These are phyloP conservation scores for Peronospora destructor DNA, from an alignment of 352 stramenopile genomes.

Conservation along the genomic window DNA sequence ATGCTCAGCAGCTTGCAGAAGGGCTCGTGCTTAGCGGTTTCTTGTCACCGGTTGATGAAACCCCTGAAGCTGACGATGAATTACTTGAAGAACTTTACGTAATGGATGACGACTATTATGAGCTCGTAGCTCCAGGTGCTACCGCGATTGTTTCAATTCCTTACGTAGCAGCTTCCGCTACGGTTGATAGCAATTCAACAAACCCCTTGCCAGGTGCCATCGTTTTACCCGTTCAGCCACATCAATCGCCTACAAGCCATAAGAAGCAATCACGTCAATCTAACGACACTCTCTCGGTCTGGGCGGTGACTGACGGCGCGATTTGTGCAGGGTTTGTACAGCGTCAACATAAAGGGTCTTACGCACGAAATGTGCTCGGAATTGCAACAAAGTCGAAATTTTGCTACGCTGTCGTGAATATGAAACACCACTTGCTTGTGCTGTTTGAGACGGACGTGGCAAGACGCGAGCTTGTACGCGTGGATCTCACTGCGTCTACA, in stretches of 20 bases:
- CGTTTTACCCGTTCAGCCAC: conserved; percentile 9
- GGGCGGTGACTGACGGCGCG: conserved; percentile 32
- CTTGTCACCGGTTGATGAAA: conserved; percentile 25
- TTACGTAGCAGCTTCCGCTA: conserved; percentile 10
- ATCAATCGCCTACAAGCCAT: conserved; percentile 1
- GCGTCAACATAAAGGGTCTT: conserved; percentile 6
- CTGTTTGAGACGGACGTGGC: conserved; percentile 32
- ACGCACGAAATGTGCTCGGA: conserved; percentile 10
- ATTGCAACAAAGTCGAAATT: conserved; percentile 3
- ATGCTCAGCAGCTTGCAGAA: conserved; percentile 31
- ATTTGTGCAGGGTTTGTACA: conserved; percentile 29
- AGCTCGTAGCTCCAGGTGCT: conserved; percentile 42
- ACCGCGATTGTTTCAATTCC: conserved; percentile 6
- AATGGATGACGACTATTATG: conserved; percentile 31
- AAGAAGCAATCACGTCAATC: conserved; percentile 3
- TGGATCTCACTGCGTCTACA: conserved; percentile 24
- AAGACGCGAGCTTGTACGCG: conserved; percentile 14
- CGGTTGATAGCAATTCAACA: conserved; percentile 10
- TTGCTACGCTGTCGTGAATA: conserved; percentile 37
- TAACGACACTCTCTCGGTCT: conserved; percentile 21
- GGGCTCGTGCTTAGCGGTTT: conserved; percentile 31
- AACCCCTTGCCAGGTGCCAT: conserved; percentile 10
- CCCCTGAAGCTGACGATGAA: conserved; percentile 15
- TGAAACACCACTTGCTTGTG: conserved; percentile 25
- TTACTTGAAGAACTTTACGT: conserved; percentile 27